Percentiles rank a stretch among this genome's conserved stretches.
phyloP scores from a whole-genome alignment of 768 basidiomycete species.

The Kwoniella newhampshirensis region DNA sequence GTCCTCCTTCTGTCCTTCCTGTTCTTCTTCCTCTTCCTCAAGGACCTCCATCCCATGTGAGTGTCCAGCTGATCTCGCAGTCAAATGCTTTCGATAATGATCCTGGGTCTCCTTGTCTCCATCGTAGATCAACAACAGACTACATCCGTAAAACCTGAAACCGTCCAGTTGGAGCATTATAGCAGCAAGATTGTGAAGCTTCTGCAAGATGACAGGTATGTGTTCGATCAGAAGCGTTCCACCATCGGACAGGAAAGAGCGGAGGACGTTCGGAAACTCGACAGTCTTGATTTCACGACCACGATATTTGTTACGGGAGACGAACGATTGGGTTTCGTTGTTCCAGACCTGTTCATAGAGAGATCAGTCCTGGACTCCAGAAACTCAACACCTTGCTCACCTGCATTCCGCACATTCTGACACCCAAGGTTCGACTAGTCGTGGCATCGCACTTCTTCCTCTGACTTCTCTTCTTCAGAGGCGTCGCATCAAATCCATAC shows the following conservation, averaged over 20 bases:
- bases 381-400: conserved; percentile 66
- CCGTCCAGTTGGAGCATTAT: conserved; percentile 86
- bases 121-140: conserved; percentile 93
- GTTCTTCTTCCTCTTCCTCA: conserved; percentile 18
- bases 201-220: conserved; percentile 84
- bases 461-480: conserved; percentile 94
- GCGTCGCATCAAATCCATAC: conserved; percentile 92
- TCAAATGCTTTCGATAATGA: conserved; percentile 58
- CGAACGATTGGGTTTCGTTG: conserved; percentile 73
- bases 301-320: conserved; percentile 92
- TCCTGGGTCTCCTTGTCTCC: conserved; percentile 88
- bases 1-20: conserved; percentile 16
- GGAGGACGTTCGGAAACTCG: conserved; percentile 78
- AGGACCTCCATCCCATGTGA: conserved; percentile 62
- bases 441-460: conserved; percentile 97
- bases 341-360: conserved; percentile 91
- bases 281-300: conserved; percentile 84
- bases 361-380: too few relatives aligned
- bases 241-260: conserved; percentile 82
- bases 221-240: conserved; percentile 80
- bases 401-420: conserved; percentile 98
- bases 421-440: conserved; percentile 84
- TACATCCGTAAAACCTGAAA: conserved; percentile 98
- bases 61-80: conserved; percentile 82
- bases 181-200: conserved; percentile 87